Percentiles rank a stretch among this genome's conserved stretches.
Conservation (phyloP, 129 eudicot species). For the Pittosporum tobira region DNA sequence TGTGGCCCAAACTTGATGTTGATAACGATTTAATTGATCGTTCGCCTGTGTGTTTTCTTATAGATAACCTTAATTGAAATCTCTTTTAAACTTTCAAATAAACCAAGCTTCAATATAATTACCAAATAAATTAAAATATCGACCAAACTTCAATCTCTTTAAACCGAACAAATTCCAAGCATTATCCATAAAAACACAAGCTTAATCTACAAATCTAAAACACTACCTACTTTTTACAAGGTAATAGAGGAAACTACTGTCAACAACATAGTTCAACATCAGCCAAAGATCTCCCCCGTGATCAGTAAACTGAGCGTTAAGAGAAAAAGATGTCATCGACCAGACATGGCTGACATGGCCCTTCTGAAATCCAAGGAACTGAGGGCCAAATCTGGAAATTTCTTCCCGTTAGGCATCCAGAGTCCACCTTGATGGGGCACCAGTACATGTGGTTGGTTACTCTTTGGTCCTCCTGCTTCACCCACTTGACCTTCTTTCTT, state of each 20-base stretch:
- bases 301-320: background rate
- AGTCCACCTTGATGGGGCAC: constrained; percentile 50
- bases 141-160: too few relatives aligned
- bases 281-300: background rate
- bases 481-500: constrained; percentile 43
- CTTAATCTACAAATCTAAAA: background rate
- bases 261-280: background rate
- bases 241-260: background rate
- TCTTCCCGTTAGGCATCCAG: constrained; percentile 59
- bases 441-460: constrained; percentile 34
- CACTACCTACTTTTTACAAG: constrained; percentile 7
- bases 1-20: too few relatives aligned
- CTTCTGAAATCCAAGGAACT: constrained; percentile 51
- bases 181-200: too few relatives aligned
- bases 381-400: constrained; percentile 47
- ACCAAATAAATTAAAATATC: too few relatives aligned
- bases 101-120: too few relatives aligned
- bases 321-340: constrained; percentile 8
- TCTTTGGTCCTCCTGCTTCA: constrained; percentile 18
- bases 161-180: too few relatives aligned
- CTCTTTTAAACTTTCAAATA: too few relatives aligned
- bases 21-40: too few relatives aligned
- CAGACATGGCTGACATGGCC: constrained; percentile 50
- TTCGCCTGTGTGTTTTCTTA: too few relatives aligned
- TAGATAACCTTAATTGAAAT: too few relatives aligned